Evolutionary conservation across 805 yeast species (phyloP).

Genomic region (Spathaspora boniae): DNA sequence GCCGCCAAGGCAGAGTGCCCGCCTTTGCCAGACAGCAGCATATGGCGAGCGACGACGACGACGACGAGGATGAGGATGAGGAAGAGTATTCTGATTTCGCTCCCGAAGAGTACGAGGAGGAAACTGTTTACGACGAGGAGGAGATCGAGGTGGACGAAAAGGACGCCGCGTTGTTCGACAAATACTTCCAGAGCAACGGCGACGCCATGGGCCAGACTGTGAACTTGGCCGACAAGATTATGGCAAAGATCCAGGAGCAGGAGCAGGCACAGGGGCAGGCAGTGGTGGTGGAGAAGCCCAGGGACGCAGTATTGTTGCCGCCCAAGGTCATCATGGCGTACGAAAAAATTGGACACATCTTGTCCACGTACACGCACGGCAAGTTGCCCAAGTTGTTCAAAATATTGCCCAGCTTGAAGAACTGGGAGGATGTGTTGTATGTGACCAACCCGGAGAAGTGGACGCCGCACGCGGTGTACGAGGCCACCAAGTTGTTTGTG

Average conservation of each 20-base stretch:
- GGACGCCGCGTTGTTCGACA: slow-evolving; percentile 81
- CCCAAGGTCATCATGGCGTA: slow-evolving; percentile 96
- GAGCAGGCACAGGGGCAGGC: slow-evolving; percentile 36
- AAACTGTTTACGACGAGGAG: slow-evolving; percentile 48
- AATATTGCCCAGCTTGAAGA: slow-evolving; percentile 85
- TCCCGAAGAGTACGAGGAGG: slow-evolving; percentile 51
- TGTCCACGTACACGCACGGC: slow-evolving; percentile 90
- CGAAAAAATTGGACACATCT: slow-evolving; percentile 82
- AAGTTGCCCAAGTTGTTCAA: slow-evolving; percentile 95
- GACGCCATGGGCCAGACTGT: slow-evolving; percentile 39
- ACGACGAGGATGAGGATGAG: slow-evolving; percentile 41
- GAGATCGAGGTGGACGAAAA: slow-evolving; percentile 70
- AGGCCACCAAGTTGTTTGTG: slow-evolving; percentile 91
- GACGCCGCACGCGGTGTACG: slow-evolving; percentile 94
- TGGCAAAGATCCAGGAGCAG: slow-evolving; percentile 83
- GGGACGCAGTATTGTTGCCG: slow-evolving; percentile 81
- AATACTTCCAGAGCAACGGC: slow-evolving; percentile 49
- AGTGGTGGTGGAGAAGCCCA: slow-evolving; percentile 33
- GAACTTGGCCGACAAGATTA: slow-evolving; percentile 86
- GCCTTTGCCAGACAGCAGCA: slow-evolving; percentile 19
- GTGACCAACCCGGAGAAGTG: slow-evolving; percentile 90
- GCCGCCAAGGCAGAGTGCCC: slow-evolving; percentile 15
- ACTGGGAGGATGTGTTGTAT: slow-evolving; percentile 93
- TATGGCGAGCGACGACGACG: slow-evolving; percentile 29
- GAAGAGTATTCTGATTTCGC: slow-evolving; percentile 57